Evolutionary conservation across 352 stramenopile genomes (phyloP).

Genomic region (Phytopythium helicoides): DNA sequence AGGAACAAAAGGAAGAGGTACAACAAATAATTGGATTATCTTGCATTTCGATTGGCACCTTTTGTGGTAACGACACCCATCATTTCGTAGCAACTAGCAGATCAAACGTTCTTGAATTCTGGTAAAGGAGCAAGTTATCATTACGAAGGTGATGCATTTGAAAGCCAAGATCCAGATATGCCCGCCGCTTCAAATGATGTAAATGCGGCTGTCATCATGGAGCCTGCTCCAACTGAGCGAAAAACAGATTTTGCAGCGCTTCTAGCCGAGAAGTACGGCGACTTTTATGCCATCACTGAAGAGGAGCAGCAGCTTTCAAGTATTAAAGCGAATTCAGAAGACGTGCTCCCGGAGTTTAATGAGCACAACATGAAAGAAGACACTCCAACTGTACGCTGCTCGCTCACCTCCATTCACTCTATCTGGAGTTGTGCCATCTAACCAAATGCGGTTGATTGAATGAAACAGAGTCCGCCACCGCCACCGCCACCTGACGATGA

Average conservation of each 20-base stretch:
- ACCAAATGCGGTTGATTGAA: slow-evolving; percentile 4
- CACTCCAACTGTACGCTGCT: slow-evolving; percentile 1
- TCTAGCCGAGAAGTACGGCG: slow-evolving; percentile 27
- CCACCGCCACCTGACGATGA: slow-evolving; percentile 49
- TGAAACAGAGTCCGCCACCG: slow-evolving; percentile 41
- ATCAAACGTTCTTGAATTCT: too few relatives aligned
- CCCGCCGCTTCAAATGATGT: background rate
- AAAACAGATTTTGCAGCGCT: slow-evolving; percentile 18
- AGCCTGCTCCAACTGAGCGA: background rate
- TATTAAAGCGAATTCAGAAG: too few relatives aligned
- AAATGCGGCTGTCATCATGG: background rate
- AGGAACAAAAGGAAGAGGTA: background rate
- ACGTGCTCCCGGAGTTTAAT: too few relatives aligned
- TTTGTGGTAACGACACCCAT: too few relatives aligned
- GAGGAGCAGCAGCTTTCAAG: background rate
- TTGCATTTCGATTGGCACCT: background rate
- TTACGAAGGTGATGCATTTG: slow-evolving; percentile 50
- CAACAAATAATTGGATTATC: background rate
- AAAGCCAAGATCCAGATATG: slow-evolving; percentile 12
- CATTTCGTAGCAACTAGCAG: too few relatives aligned
- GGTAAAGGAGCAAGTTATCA: slow-evolving; percentile 13
- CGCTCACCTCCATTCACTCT: background rate
- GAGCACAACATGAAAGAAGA: slow-evolving; percentile 2
- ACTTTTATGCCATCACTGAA: slow-evolving; percentile 24
- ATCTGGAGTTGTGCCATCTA: background rate